Base-by-base conservation (phyloP, 2,329 filamentous ascomycete species). In the Aspergillus phoenicis region DNA sequence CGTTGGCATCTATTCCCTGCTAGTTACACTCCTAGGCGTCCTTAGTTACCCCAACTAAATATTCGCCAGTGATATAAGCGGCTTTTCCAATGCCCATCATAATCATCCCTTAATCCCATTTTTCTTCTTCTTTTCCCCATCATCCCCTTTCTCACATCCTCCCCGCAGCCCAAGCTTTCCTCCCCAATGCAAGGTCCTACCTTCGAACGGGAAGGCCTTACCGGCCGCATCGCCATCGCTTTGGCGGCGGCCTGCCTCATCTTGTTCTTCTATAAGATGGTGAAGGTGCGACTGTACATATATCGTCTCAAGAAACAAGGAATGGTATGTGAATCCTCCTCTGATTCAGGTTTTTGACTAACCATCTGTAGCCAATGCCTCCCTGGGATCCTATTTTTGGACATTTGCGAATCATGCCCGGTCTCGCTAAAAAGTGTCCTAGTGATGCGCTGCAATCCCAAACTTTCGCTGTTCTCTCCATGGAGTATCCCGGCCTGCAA, bases 231-330 rank as follows among this genome's bases (percentile, higher is more conserved):
- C 13, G 45, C 24, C 45, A n/a, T 48, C 4, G 15, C 45, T 17
- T n/a, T 10, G 45, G 24, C 45, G 22, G 45, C 8, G 24, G 2
- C 8, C 2, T 30, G 52, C 52, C 20, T 54, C 38, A 43, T 15
- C 20, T 30, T 38, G 0, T 30, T 41, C 26, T n/a, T 43, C 6
- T 43, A 54, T 20, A 45, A 54, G 10, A 26, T 43, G 22, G 11
- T 28, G 4, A 43, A 30, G 20, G 11, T 7, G 8, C 38, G 52
- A 54, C 39, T 26, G 36, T 2, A 13, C 22, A 43, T 54, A 6
- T 41, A 54, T 4, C 38, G 38, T 22, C 38, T 54, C 11, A 54
- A 30, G 6, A n/a, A 54, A 41, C 52, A 54, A 43, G 52, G 52
- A 20, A 15, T 43, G 24, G 52, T 54, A 28, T 11, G 52, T 30